Evolutionary conservation across 306 rosid species (phyloP).

Genomic region (Lathyrus aphaca): DNA sequence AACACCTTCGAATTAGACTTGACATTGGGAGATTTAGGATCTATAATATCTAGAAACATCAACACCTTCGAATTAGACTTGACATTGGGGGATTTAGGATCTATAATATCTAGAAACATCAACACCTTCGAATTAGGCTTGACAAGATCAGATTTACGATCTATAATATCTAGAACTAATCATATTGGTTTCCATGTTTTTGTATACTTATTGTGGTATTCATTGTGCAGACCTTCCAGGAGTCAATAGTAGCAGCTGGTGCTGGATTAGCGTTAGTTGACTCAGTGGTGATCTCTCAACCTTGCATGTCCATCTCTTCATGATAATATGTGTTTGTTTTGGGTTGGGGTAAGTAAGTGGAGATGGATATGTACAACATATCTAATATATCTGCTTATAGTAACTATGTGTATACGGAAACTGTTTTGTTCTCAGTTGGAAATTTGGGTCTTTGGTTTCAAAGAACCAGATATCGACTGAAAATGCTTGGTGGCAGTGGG

Average conservation of each 20-base stretch:
- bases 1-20: no score
- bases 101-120: no score
- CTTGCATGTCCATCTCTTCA: constrained; percentile 55
- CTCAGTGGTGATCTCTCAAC: constrained; percentile 88
- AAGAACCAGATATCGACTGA: constrained; percentile 14
- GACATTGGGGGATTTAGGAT: no score
- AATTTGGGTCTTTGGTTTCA: constrained; percentile 17
- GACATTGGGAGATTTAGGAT: no score
- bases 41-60: no score
- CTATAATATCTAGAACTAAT: no score
- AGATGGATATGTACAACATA: constrained; percentile 33
- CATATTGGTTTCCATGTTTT: constrained; percentile 10
- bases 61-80: no score
- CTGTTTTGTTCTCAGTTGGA: constrained; percentile 26
- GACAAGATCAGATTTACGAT: no score
- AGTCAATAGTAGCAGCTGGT: constrained; percentile 82
- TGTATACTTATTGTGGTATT: constrained; percentile 45
- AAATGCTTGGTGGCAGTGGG: constrained; percentile 22
- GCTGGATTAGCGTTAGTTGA: constrained; percentile 88
- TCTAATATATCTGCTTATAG: constrained; percentile 35
- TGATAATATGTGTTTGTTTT: constrained; percentile 46
- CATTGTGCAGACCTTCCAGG: constrained; percentile 82
- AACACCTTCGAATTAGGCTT: no score
- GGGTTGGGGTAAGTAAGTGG: constrained; percentile 49
- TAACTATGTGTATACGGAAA: constrained; percentile 18